Percentiles rank a stretch among this genome's conserved stretches.
Evolutionary conservation across 139 green algal species (phyloP).

Genomic region (Chlorella sorokiniana): DNA sequence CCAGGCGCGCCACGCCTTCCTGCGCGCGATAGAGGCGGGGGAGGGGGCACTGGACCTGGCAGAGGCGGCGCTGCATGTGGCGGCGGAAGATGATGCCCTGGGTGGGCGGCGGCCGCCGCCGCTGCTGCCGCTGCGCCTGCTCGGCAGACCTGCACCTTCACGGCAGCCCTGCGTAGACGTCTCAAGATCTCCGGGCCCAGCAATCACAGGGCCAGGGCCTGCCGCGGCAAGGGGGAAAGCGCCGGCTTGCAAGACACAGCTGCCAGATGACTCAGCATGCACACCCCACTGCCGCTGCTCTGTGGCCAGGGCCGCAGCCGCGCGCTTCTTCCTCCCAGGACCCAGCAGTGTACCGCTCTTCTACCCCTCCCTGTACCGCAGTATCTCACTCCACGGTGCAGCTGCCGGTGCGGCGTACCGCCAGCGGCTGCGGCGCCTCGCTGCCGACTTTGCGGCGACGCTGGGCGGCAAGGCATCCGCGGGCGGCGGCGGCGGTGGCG

Average conservation of each 20-base stretch:
- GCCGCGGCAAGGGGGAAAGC: too few relatives aligned
- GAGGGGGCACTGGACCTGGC: conserved; percentile 62
- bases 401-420: conserved; percentile 57
- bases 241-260: too few relatives aligned
- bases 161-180: too few relatives aligned
- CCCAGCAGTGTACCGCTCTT: too few relatives aligned
- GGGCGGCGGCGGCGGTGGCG: background rate
- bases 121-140: background rate
- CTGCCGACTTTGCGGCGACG: conserved; percentile 1
- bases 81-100: conserved; percentile 80
- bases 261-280: too few relatives aligned
- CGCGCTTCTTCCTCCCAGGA: too few relatives aligned
- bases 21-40: conserved; percentile 40
- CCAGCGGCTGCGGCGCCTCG: conserved; percentile 30
- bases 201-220: too few relatives aligned
- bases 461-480: too few relatives aligned
- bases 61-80: conserved; percentile 66
- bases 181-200: too few relatives aligned
- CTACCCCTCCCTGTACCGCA: background rate
- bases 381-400: conserved; percentile 62
- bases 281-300: too few relatives aligned
- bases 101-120: conserved; percentile 33
- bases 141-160: background rate
- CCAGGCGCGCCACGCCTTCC: conserved; percentile 54
- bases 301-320: too few relatives aligned